Conservation (phyloP, 1,139 yeast genomes). For the Taphrina flavorubra region DNA sequence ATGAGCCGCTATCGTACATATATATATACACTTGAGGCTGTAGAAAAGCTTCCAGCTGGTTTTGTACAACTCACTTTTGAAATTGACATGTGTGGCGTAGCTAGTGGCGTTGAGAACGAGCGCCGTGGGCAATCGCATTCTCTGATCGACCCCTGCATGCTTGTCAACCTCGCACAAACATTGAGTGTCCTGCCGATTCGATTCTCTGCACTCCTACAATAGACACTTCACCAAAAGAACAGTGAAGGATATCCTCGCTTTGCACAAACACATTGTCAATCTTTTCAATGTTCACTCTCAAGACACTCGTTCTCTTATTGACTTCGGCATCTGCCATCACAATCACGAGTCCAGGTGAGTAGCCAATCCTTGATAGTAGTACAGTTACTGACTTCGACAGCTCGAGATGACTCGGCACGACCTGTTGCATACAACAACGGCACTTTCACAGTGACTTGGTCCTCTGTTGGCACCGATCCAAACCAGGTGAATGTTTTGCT, state of each 20-base stretch:
- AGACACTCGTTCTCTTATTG: constrained; percentile 5
- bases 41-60: too few relatives aligned
- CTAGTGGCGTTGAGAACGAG: neutral
- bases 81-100: neutral
- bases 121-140: constrained; percentile 6
- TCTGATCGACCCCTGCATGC: constrained; percentile 11
- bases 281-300: constrained; percentile 16
- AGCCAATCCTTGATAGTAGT: neutral
- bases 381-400: neutral
- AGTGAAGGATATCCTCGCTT: too few relatives aligned
- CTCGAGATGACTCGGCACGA: constrained; percentile 19
- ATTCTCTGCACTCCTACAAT: neutral
- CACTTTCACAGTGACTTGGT: constrained; percentile 35
- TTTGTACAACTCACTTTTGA: constrained; percentile 1
- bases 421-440: constrained; percentile 36
- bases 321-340: constrained; percentile 31
- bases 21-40: neutral
- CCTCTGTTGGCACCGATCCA: constrained; percentile 34
- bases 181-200: neutral
- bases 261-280: neutral
- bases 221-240: neutral
- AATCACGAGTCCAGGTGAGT: constrained; percentile 33
- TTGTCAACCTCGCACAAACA: constrained; percentile 16
- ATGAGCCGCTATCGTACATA: too few relatives aligned
- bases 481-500: constrained; percentile 22